Conservation (phyloP, 208 protist species). For the Acanthamoeba triangularis region DNA sequence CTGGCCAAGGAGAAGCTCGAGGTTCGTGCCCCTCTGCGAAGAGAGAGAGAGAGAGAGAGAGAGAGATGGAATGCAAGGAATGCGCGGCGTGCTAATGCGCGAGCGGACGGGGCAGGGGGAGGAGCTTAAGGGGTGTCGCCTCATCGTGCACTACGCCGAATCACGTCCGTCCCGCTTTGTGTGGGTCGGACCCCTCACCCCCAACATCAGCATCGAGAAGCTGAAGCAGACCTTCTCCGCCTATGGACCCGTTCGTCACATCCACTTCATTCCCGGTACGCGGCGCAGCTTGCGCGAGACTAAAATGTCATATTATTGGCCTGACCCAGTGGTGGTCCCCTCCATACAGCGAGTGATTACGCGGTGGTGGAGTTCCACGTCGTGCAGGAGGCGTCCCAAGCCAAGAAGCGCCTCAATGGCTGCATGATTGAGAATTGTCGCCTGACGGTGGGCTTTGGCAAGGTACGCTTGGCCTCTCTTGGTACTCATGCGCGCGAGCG, state of each 20-base stretch:
- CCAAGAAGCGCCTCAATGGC: neutral
- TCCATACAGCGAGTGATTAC: neutral
- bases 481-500: no score
- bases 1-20: neutral
- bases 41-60: neutral
- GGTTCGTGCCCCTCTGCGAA: neutral
- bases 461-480: neutral
- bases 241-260: neutral
- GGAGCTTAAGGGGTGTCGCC: neutral
- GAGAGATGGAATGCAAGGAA: neutral
- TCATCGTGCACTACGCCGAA: neutral
- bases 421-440: neutral
- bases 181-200: neutral
- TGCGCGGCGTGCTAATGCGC: neutral
- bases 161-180: neutral
- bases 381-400: neutral
- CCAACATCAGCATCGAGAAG: neutral
- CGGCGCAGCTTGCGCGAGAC: no score
- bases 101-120: neutral
- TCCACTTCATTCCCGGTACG: neutral
- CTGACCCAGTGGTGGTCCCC: neutral
- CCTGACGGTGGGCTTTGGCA: neutral
- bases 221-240: neutral
- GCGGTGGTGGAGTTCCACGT: neutral
- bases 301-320: no score